Evolutionary conservation across 306 rosid genomes (phyloP).

Genomic region (Rubus idaeus): DNA sequence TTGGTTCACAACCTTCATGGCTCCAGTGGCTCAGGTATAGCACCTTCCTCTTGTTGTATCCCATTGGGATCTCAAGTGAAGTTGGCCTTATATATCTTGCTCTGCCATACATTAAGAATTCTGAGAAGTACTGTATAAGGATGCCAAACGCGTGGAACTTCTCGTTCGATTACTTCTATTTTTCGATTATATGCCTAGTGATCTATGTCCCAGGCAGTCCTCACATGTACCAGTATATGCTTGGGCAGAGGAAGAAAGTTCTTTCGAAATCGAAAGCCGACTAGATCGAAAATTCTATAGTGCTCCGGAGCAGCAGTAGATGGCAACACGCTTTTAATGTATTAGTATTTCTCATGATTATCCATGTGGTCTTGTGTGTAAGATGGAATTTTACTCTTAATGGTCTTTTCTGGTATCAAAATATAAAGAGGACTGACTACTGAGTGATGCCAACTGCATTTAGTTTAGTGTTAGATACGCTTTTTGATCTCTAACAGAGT

Average conservation of each 20-base stretch:
- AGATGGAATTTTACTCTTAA: too few relatives aligned
- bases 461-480: too few relatives aligned
- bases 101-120: constrained; percentile 65
- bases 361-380: too few relatives aligned
- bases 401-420: too few relatives aligned
- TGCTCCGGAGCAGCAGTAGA: too few relatives aligned
- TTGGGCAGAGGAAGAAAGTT: constrained; percentile 73
- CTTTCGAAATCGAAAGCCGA: constrained; percentile 62
- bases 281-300: constrained; percentile 9
- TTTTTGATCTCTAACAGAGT: too few relatives aligned
- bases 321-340: too few relatives aligned
- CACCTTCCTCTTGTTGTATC: constrained; percentile 63
- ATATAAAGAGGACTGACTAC: too few relatives aligned
- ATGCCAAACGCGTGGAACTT: constrained; percentile 90
- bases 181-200: constrained; percentile 43
- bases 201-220: constrained; percentile 77
- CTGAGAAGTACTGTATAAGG: constrained; percentile 65
- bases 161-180: constrained; percentile 67
- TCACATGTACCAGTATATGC: constrained; percentile 73
- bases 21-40: constrained; percentile 92
- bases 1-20: constrained; percentile 80
- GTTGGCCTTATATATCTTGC: constrained; percentile 65
- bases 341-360: too few relatives aligned
- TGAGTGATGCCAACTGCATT: too few relatives aligned
- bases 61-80: constrained; percentile 69